Conservation (phyloP, 139 green algal species). For the Closterium sp. region DNA sequence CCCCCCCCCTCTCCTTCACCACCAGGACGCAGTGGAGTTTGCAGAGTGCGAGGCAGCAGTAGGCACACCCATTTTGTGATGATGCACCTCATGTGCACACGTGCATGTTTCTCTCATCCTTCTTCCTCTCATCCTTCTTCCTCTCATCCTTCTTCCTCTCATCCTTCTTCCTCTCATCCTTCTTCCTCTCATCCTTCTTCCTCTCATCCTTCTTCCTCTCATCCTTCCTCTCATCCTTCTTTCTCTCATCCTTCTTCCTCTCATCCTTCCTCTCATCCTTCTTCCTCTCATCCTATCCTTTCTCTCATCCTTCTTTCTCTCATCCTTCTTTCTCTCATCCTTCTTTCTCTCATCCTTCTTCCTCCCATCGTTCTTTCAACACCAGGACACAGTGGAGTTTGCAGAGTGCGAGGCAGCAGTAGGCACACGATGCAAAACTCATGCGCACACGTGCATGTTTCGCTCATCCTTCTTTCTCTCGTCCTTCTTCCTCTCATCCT, state of each 20-base stretch:
- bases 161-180: no score
- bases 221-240: background rate
- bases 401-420: conserved; percentile 29
- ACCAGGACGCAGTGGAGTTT: conserved; percentile 50
- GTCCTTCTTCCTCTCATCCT: background rate
- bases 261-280: no score
- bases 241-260: background rate
- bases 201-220: no score
- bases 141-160: background rate
- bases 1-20: background rate
- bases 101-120: no score
- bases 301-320: background rate
- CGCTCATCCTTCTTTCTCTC: no score
- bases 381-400: conserved; percentile 49
- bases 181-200: background rate
- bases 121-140: no score
- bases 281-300: no score
- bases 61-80: background rate
- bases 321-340: background rate
- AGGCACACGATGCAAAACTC: no score
- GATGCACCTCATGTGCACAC: no score
- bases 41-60: conserved; percentile 24
- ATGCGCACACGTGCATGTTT: no score
- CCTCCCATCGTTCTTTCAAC: no score
- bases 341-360: background rate